phyloP scores from a whole-genome alignment of 495 filamentous ascomycete species.

The Daldinia loculata region DNA sequence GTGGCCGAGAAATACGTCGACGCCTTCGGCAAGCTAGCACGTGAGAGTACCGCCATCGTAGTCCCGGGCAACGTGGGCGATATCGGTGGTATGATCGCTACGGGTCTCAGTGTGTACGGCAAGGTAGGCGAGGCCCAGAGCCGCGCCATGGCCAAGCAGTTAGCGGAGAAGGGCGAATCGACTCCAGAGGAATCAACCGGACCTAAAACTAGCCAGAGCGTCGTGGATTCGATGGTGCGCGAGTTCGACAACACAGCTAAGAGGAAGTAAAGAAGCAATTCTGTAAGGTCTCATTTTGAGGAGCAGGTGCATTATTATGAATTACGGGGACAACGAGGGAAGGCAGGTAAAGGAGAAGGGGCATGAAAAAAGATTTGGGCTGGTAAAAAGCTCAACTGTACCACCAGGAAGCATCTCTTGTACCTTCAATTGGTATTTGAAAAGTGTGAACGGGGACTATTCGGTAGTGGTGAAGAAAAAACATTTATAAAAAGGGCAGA shows the following conservation, averaged over 20 bases:
- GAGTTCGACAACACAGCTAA: slow-evolving; percentile 48
- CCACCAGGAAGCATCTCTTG: slow-evolving; percentile 8
- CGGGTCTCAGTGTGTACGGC: slow-evolving; percentile 92
- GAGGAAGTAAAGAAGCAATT: slow-evolving; percentile 20
- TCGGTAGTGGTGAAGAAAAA: slow-evolving; percentile 6
- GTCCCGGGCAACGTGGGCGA: slow-evolving; percentile 98
- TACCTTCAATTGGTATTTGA: slow-evolving; percentile 8
- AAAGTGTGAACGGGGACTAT: slow-evolving; percentile 5
- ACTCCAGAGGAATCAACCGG: slow-evolving; percentile 33
- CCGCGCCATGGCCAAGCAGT: slow-evolving; percentile 67
- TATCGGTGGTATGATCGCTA: slow-evolving; percentile 95
- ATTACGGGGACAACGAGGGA: neutral
- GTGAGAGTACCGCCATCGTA: slow-evolving; percentile 91
- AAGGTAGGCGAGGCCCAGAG: slow-evolving; percentile 90
- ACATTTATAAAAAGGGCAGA: slow-evolving; percentile 17
- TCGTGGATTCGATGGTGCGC: slow-evolving; percentile 49
- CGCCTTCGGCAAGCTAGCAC: slow-evolving; percentile 88
- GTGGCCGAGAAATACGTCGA: slow-evolving; percentile 99
- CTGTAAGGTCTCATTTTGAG: neutral
- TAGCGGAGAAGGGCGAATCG: slow-evolving; percentile 42
- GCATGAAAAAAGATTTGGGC: neutral
- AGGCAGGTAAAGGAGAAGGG: neutral
- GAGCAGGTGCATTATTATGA: neutral
- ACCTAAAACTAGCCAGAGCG: slow-evolving; percentile 41
- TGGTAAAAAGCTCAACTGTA: slow-evolving; percentile 9